Conservation (phyloP, 805 yeast genomes). For the Candida awuae region DNA sequence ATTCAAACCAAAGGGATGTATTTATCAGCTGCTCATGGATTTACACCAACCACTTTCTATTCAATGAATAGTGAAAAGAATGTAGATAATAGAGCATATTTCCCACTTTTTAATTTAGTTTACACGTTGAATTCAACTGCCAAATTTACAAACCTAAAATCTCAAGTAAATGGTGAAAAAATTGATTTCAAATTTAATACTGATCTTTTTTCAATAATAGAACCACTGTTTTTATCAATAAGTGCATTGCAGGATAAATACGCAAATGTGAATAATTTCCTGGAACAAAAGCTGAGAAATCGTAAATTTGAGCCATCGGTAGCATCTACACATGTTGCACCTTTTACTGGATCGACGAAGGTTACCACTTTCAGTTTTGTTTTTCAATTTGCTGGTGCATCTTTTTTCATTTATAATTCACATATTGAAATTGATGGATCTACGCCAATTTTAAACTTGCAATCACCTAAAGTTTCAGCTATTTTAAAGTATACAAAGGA, state of each 20-base stretch:
- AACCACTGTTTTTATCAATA: slow-evolving; percentile 41
- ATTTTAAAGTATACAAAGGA: slow-evolving; percentile 45
- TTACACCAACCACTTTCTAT: slow-evolving; percentile 38
- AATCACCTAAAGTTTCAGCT: slow-evolving; percentile 67
- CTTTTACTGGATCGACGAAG: background rate
- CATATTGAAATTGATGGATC: slow-evolving; percentile 35
- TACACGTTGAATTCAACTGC: slow-evolving; percentile 29
- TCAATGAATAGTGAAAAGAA: slow-evolving; percentile 38
- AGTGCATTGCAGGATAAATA: slow-evolving; percentile 26
- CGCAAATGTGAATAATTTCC: slow-evolving; percentile 12
- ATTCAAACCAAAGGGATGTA: slow-evolving; percentile 63
- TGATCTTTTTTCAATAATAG: slow-evolving; percentile 46
- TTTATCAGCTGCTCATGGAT: slow-evolving; percentile 62
- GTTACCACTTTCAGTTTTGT: slow-evolving; percentile 38
- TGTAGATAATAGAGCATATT: slow-evolving; percentile 52
- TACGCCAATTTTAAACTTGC: slow-evolving; percentile 49
- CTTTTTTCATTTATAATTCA: slow-evolving; percentile 39
- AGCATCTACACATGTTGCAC: background rate
- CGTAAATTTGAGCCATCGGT: background rate
- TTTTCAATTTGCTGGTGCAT: slow-evolving; percentile 64
- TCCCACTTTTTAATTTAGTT: slow-evolving; percentile 59
- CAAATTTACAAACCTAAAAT: slow-evolving; percentile 29
- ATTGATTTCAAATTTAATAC: slow-evolving; percentile 60
- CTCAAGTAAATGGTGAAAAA: slow-evolving; percentile 57
- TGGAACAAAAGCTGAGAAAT: background rate